Base-by-base conservation (phyloP, 2,329 filamentous ascomycete genomes). In the Colletotrichum echinochloae region DNA sequence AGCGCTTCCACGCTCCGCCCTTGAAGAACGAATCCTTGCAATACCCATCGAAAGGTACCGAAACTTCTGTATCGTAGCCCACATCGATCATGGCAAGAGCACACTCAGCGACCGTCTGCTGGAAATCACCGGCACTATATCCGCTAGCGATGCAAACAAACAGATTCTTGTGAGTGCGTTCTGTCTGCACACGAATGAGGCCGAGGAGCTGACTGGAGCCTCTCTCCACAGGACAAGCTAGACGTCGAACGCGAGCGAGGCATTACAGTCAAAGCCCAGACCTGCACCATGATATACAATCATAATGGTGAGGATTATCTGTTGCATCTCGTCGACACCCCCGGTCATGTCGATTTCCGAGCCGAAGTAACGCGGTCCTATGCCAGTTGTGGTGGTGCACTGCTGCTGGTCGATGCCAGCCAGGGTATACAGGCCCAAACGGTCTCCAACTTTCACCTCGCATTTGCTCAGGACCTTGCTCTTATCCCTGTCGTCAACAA, bases 241-340 rank as follows among this genome's bases (percentile, higher is more conserved):
- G 96, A 99, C 79, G 96, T 99, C 65, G 96, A 99, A 83, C 88
- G 96, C 61, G 94, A 73, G 82, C 90, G 96, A 48, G 96, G 96
- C 72, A 99, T 99, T 79, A 99, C 96, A 0, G 96, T 99, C 80
- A 99, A 99, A 85, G 96, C 96, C 65, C 96, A 99, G 84, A 98
- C 96, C 67, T 98, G 96, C 82, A 96, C 92, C 66, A 99, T 99
- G 96, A 88, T 99, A 62, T 97, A 98, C 84, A 94, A 92, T 35
- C 86, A 97, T 82, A 85, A 92, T 23, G 95, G 93, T 20, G 84
- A 92, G 39, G 96, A 99, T 80, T 98, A 98, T 79, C 87, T 99
- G 66, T 86, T 99, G 37, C 96, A 99, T 81, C 87, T 99, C 35
- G 95, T 99, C 67, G 96, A 99, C 80, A 99, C 96, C 0, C 96